Evolutionary conservation across 2,329 filamentous ascomycete genomes (phyloP).

Genomic region (Paraconiothyrium sp.): DNA sequence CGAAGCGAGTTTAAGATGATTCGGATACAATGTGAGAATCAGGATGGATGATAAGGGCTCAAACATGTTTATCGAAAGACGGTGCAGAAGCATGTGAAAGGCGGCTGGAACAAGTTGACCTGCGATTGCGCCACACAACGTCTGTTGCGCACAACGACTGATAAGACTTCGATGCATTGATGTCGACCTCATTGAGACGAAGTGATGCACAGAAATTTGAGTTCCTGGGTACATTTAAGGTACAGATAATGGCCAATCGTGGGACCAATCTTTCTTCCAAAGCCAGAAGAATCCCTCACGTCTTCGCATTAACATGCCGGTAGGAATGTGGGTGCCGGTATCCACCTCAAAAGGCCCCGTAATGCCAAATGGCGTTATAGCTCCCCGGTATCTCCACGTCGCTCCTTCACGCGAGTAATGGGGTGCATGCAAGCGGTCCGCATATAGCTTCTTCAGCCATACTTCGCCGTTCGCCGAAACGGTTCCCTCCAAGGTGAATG

Average conservation of each 20-base stretch:
- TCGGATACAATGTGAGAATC: too few relatives aligned
- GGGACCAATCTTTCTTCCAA: conserved; percentile 13
- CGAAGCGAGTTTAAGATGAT: too few relatives aligned
- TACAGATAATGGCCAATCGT: neutral
- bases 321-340: neutral
- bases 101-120: too few relatives aligned
- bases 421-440: neutral
- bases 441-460: conserved; percentile 3
- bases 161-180: too few relatives aligned
- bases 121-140: too few relatives aligned
- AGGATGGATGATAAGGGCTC: too few relatives aligned
- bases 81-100: too few relatives aligned
- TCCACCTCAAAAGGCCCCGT: neutral
- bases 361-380: conserved; percentile 15
- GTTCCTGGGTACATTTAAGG: neutral
- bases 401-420: neutral
- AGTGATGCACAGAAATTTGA: neutral
- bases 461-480: conserved; percentile 3
- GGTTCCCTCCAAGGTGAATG: conserved; percentile 7
- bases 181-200: too few relatives aligned
- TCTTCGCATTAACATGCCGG: neutral
- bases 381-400: conserved; percentile 3
- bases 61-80: too few relatives aligned
- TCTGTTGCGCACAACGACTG: too few relatives aligned
- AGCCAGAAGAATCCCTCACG: conserved; percentile 14